Conservation (phyloP, 2,329 filamentous ascomycete species). For the Dothistroma pini region DNA sequence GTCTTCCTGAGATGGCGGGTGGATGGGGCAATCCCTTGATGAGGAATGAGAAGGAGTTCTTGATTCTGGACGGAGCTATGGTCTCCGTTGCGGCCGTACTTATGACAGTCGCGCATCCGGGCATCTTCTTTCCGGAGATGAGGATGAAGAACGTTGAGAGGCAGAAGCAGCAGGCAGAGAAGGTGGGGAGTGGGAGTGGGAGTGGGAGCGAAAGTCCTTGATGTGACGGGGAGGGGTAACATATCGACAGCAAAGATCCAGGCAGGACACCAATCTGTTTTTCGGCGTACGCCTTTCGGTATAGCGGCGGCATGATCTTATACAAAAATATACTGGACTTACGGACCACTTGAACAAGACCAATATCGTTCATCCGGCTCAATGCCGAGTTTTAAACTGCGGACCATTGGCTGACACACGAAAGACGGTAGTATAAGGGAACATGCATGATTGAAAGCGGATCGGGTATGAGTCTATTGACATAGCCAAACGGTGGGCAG, state of each 20-base stretch:
- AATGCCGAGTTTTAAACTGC: neutral
- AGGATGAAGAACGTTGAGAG: constrained; percentile 6
- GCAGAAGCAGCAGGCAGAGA: neutral
- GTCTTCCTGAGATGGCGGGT: constrained; percentile 52
- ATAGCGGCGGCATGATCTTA: neutral
- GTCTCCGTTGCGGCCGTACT: constrained; percentile 41
- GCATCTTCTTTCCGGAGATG: constrained; percentile 41
- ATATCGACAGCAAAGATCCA: neutral
- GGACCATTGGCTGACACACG: neutral
- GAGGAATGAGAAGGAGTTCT: constrained; percentile 47
- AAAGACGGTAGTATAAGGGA: neutral
- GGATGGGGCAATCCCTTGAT: constrained; percentile 48
- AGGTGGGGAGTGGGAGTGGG: neutral
- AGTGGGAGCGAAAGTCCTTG: neutral
- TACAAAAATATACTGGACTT: neutral
- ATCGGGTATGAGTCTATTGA: neutral
- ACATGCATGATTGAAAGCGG: neutral
- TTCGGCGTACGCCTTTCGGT: neutral
- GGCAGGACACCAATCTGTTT: neutral
- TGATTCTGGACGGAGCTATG: constrained; percentile 49
- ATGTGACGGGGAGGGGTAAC: neutral
- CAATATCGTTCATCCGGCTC: neutral
- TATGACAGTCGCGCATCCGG: constrained; percentile 45
- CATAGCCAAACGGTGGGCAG: neutral
- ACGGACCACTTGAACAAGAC: neutral